A percentile compares a stretch with the other conserved stretches of the same genome.
phyloP scores from a whole-genome alignment of 257 asterid genomes.

The Solanum paucissectum region DNA sequence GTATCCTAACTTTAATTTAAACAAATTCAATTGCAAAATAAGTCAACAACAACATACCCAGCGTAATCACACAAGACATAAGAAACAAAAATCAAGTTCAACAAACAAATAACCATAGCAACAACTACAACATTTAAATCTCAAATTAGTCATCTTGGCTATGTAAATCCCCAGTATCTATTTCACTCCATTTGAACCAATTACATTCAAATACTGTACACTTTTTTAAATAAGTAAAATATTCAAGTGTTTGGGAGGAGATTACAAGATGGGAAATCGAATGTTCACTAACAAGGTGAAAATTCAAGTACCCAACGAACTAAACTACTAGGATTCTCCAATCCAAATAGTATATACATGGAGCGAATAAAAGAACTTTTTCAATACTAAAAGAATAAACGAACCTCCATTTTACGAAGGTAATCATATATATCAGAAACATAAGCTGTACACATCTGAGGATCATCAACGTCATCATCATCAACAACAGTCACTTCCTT shows the following conservation, averaged over 20 bases:
- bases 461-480: conserved; percentile 36
- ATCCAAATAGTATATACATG: neutral
- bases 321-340: neutral
- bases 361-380: neutral
- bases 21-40: neutral
- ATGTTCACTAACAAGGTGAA: too few species aligned
- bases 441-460: conserved; percentile 64
- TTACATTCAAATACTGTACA: neutral
- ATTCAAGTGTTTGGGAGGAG: neutral
- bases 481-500: conserved; percentile 7
- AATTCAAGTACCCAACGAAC: neutral
- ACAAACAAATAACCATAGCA: neutral
- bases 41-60: neutral
- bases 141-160: neutral
- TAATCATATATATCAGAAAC: conserved; percentile 75
- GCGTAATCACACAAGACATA: neutral
- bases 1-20: neutral
- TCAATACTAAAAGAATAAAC: neutral
- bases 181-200: neutral
- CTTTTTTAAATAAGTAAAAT: too few species aligned
- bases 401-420: conserved; percentile 77
- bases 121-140: neutral
- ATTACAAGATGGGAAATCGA: neutral
- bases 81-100: neutral
- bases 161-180: neutral